A percentile compares a stretch with the other conserved stretches of the same genome.
Conservation (phyloP, 345 rosid genomes). For the Capsella bursapastoris region DNA sequence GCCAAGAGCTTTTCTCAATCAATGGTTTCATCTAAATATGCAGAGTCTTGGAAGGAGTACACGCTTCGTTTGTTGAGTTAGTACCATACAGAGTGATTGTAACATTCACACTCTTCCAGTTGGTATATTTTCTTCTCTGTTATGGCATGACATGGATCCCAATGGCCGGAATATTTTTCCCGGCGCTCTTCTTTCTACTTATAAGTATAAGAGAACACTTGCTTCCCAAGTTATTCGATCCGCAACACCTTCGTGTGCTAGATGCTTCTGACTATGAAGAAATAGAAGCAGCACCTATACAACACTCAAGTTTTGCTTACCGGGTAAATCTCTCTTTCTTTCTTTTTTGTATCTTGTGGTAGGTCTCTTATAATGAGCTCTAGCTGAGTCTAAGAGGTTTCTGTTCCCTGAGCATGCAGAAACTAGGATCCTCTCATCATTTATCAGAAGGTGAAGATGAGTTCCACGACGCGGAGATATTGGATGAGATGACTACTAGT, state of each 20-base stretch:
- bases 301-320: conserved; percentile 40
- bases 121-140: conserved; percentile 66
- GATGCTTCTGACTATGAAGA: conserved; percentile 77
- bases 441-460: conserved; percentile 49
- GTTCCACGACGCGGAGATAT: conserved; percentile 61
- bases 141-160: conserved; percentile 89
- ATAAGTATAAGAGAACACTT: conserved; percentile 68
- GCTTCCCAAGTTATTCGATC: conserved; percentile 66
- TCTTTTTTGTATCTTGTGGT: neutral
- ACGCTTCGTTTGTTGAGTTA: conserved; percentile 65
- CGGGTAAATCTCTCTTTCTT: conserved; percentile 3
- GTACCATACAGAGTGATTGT: conserved; percentile 65
- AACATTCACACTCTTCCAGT: conserved; percentile 64
- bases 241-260: conserved; percentile 51
- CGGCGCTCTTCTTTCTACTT: conserved; percentile 76
- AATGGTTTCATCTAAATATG: conserved; percentile 18
- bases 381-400: neutral
- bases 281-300: conserved; percentile 46
- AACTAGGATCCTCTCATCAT: conserved; percentile 44
- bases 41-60: conserved; percentile 60
- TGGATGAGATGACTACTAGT: conserved; percentile 78
- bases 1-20: neutral
- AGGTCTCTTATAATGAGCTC: neutral
- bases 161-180: conserved; percentile 81
- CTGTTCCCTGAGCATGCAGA: conserved; percentile 22